A percentile compares a stretch with the other conserved stretches of the same genome.
These are phyloP conservation scores for Trichothecium roseum DNA, from an alignment of 2,329 filamentous ascomycete species.

Conservation along the genomic window DNA sequence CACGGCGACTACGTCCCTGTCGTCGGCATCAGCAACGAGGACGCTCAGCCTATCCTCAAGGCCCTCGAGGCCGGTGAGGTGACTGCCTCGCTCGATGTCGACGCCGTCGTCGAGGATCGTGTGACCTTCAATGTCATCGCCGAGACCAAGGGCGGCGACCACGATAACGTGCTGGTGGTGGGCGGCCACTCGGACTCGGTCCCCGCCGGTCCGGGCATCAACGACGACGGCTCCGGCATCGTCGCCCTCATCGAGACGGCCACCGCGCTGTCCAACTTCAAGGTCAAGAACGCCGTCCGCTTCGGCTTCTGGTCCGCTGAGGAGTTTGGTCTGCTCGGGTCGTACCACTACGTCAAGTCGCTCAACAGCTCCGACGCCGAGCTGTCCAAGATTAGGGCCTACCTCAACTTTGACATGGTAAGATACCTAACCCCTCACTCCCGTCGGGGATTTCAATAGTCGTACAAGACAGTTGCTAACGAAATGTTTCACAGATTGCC, in stretches of 20 bases:
- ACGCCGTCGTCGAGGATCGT: conserved; percentile 35
- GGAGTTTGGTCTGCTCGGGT: conserved; percentile 39
- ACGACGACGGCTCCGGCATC: conserved; percentile 51
- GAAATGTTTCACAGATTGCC: conserved; percentile 21
- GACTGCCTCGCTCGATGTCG: conserved; percentile 26
- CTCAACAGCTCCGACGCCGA: conserved; percentile 30
- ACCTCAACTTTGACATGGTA: conserved; percentile 49
- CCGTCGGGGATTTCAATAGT: neutral
- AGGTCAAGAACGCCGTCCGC: conserved; percentile 35
- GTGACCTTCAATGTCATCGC: conserved; percentile 40
- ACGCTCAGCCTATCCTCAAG: conserved; percentile 24
- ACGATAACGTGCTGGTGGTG: conserved; percentile 35
- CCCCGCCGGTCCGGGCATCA: conserved; percentile 45
- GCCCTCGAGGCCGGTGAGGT: conserved; percentile 20
- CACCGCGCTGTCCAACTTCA: conserved; percentile 28
- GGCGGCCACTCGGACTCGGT: conserved; percentile 39
- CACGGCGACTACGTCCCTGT: conserved; percentile 36
- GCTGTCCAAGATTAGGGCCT: conserved; percentile 38
- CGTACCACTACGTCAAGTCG: conserved; percentile 34
- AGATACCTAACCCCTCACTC: conserved; percentile 5
- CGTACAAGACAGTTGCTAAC: conserved; percentile 1
- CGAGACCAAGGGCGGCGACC: conserved; percentile 37
- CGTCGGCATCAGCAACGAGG: conserved; percentile 39
- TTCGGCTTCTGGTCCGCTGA: conserved; percentile 44
- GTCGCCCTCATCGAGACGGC: conserved; percentile 35